phyloP scores from a whole-genome alignment of 2,329 filamentous ascomycete species.

The Didymella exigua region DNA sequence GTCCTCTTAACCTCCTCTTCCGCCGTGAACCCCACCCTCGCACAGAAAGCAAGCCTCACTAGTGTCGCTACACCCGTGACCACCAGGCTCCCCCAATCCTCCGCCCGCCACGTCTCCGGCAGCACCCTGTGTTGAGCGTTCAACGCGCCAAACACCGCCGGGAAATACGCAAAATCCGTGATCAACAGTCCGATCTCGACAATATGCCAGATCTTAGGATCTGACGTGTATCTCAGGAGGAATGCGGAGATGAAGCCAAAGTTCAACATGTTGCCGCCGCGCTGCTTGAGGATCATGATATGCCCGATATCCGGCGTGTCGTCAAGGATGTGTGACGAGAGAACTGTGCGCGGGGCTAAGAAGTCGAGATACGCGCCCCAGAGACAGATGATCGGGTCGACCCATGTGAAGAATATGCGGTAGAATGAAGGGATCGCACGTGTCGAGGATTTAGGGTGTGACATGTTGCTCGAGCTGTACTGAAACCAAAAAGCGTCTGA shows the following conservation, averaged over 20 bases:
- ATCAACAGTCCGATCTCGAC: constrained; percentile 27
- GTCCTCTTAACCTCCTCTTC: background rate
- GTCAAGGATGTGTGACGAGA: constrained; percentile 26
- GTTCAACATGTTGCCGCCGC: constrained; percentile 35
- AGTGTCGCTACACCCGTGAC: constrained; percentile 31
- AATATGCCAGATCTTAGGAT: constrained; percentile 32
- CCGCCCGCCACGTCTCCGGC: constrained; percentile 24
- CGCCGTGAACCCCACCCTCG: constrained; percentile 24
- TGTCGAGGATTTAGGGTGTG: background rate
- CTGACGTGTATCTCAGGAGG: constrained; percentile 32
- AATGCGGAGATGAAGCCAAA: constrained; percentile 36
- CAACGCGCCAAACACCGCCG: constrained; percentile 23
- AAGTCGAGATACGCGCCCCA: constrained; percentile 39
- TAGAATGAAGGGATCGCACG: constrained; percentile 24
- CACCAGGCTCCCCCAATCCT: constrained; percentile 44
- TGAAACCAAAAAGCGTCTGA: background rate
- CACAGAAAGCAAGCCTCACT: constrained; percentile 29
- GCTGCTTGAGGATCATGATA: constrained; percentile 35
- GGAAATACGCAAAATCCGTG: constrained; percentile 32
- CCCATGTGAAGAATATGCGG: constrained; percentile 35
- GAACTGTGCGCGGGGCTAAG: constrained; percentile 27
- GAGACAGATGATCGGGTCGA: constrained; percentile 35
- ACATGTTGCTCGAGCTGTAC: background rate
- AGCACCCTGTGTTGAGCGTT: constrained; percentile 22
- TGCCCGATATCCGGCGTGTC: constrained; percentile 29